These are phyloP conservation scores for Candida oleophila DNA, from an alignment of 805 yeast species.

Conservation along the genomic window DNA sequence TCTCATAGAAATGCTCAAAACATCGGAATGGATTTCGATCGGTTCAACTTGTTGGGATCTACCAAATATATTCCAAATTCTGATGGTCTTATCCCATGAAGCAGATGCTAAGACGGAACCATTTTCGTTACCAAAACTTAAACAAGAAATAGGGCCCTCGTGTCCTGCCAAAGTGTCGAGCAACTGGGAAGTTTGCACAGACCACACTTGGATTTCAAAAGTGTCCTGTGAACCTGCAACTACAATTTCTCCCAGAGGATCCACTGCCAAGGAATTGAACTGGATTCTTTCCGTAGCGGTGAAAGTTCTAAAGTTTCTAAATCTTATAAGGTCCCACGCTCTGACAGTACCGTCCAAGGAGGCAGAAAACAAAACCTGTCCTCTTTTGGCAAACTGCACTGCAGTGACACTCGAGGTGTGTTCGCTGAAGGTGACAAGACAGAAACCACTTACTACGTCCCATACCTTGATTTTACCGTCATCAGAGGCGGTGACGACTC, in stretches of 20 bases:
- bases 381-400: conserved; percentile 81
- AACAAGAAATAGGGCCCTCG: conserved; percentile 89
- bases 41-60: conserved; percentile 90
- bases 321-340: conserved; percentile 94
- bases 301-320: conserved; percentile 90
- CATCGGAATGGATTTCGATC: conserved; percentile 80
- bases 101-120: conserved; percentile 74
- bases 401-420: conserved; percentile 88
- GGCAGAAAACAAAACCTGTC: conserved; percentile 87
- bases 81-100: conserved; percentile 93
- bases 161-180: conserved; percentile 89
- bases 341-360: conserved; percentile 95
- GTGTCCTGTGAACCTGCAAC: conserved; percentile 92
- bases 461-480: conserved; percentile 97
- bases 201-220: conserved; percentile 93
- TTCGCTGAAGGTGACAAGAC: conserved; percentile 87
- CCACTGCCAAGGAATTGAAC: conserved; percentile 87
- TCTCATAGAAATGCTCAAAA: conserved; percentile 75
- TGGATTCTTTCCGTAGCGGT: conserved; percentile 88
- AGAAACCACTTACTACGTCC: conserved; percentile 92
- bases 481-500: conserved; percentile 90
- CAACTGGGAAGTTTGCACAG: conserved; percentile 92
- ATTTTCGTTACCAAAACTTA: conserved; percentile 81
- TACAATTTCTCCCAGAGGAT: conserved; percentile 95
- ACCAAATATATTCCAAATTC: conserved; percentile 91